A percentile compares a stretch with the other conserved stretches of the same genome.
Conservation (phyloP, 2,329 filamentous ascomycete genomes). For the Cercospora sp. region DNA sequence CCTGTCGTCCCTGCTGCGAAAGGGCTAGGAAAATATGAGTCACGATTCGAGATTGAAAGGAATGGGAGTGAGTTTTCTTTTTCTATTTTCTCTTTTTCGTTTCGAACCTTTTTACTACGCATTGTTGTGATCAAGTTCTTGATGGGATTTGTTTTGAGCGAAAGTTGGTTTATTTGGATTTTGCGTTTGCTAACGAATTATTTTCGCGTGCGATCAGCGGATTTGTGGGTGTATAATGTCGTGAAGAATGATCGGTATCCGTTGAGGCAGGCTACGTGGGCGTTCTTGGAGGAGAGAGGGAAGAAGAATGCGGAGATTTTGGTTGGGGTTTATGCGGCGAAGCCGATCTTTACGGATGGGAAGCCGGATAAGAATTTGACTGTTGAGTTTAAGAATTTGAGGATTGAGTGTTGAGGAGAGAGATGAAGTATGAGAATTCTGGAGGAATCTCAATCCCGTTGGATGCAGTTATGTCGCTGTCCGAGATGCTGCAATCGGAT, state of each 20-base stretch:
- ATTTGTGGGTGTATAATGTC: slow-evolving; percentile 65
- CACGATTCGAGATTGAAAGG: slow-evolving; percentile 24
- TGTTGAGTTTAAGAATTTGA: slow-evolving; percentile 21
- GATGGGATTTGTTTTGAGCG: neutral
- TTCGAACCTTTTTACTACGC: neutral
- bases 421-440: too few species aligned
- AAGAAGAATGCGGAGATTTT: slow-evolving; percentile 23
- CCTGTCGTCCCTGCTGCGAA: slow-evolving; percentile 18
- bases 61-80: slow-evolving; percentile 50
- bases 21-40: slow-evolving; percentile 8
- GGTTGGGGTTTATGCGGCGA: slow-evolving; percentile 24
- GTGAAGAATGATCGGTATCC: slow-evolving; percentile 44
- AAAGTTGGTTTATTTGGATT: neutral
- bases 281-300: slow-evolving; percentile 22
- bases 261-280: slow-evolving; percentile 22
- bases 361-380: slow-evolving; percentile 17
- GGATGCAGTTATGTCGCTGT: too few species aligned
- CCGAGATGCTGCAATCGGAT: too few species aligned
- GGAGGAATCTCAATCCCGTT: too few species aligned
- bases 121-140: neutral
- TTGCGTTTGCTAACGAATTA: neutral
- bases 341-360: slow-evolving; percentile 18
- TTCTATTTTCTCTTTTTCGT: neutral
- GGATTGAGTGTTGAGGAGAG: slow-evolving; percentile 20
- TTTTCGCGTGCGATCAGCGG: neutral